Evolutionary conservation across 306 rosid genomes (phyloP).

Genomic region (Glycine tomentella): DNA sequence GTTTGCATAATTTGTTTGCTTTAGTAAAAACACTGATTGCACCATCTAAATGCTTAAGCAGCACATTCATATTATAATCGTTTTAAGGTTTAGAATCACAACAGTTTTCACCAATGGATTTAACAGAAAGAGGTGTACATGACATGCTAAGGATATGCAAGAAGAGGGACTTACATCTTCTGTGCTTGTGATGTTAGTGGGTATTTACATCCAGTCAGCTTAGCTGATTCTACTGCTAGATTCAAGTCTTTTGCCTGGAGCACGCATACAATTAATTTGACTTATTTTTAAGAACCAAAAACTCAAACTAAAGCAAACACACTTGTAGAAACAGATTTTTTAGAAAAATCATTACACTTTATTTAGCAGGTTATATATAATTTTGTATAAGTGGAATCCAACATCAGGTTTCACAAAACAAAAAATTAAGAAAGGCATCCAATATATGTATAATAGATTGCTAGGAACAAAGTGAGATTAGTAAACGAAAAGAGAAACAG

Average conservation of each 20-base stretch:
- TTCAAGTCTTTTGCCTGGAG: constrained; percentile 83
- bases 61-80: not conserved
- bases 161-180: constrained; percentile 64
- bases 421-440: not conserved
- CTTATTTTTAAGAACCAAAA: constrained; percentile 22
- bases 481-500: not conserved
- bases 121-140: constrained; percentile 19
- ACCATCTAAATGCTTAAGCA: not conserved
- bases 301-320: not conserved
- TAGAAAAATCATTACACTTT: not conserved
- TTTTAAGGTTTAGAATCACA: too few species aligned
- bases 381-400: not conserved
- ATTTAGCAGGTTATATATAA: not conserved
- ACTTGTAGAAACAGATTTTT: not conserved
- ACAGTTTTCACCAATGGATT: too few species aligned
- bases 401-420: not conserved
- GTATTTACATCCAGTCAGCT: constrained; percentile 60
- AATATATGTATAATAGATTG: not conserved
- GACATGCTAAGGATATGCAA: constrained; percentile 16
- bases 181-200: constrained; percentile 79
- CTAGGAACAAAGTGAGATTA: not conserved
- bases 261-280: constrained; percentile 19
- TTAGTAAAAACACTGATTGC: not conserved
- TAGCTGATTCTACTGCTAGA: constrained; percentile 83
- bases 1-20: not conserved